These are phyloP conservation scores for Camellia japonica DNA, from an alignment of 148 eudicot genomes.

Conservation along the genomic window DNA sequence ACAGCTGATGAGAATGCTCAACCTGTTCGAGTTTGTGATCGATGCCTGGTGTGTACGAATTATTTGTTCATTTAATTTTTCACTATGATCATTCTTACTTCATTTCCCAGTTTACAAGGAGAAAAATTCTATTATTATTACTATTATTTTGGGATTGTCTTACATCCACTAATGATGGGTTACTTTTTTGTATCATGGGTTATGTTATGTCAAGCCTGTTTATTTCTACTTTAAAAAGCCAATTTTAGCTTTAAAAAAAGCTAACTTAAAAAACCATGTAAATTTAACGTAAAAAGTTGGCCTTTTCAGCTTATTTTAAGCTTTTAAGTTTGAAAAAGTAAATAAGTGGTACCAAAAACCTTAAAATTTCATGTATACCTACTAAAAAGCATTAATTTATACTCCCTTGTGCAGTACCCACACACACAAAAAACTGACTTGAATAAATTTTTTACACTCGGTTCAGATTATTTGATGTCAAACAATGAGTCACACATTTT, in stretches of 20 bases:
- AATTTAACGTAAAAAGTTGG: no score
- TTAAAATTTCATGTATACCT: no score
- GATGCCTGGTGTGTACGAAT: slow-evolving; percentile 59
- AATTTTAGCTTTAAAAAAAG: no score
- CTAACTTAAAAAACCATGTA: no score
- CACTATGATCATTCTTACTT: not conserved
- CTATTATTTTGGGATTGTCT: not conserved
- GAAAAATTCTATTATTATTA: not conserved
- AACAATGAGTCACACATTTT: not conserved
- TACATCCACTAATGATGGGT: not conserved
- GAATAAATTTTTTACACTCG: not conserved
- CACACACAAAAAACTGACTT: not conserved
- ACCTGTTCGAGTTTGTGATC: slow-evolving; percentile 77
- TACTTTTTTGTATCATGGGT: not conserved
- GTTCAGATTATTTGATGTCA: not conserved
- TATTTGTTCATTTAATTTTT: not conserved
- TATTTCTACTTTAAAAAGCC: no score
- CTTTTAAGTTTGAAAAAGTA: no score
- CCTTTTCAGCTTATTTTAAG: not conserved
- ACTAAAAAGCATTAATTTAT: not conserved
- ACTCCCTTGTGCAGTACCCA: not conserved
- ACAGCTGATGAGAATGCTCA: slow-evolving; percentile 70
- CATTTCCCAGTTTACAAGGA: not conserved
- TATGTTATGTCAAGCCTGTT: not conserved
- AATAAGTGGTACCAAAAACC: no score